phyloP scores from a whole-genome alignment of 1,139 yeast genomes.

The Pichia sp. region DNA sequence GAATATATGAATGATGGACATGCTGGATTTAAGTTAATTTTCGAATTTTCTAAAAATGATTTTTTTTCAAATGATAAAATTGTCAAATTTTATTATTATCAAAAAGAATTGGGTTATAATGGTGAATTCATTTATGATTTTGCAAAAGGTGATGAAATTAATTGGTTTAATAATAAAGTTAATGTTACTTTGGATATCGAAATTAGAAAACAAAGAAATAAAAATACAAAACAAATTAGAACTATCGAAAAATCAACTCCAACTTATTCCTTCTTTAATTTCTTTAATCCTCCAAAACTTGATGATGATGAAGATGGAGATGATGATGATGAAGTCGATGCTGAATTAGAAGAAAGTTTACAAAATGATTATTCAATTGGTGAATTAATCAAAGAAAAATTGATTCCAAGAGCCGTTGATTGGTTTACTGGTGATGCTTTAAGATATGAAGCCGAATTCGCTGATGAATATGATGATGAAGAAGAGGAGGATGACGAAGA shows the following conservation, averaged over 20 bases:
- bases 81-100: constrained; percentile 87
- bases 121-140: constrained; percentile 97
- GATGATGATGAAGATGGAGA: constrained; percentile 37
- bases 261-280: constrained; percentile 87
- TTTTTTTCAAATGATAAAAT: constrained; percentile 68
- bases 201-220: constrained; percentile 96
- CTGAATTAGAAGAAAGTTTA: constrained; percentile 73
- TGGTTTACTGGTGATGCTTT: constrained; percentile 99
- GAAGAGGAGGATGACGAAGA: constrained; percentile 33
- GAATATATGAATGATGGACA: constrained; percentile 79
- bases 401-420: constrained; percentile 92
- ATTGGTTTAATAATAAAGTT: constrained; percentile 75
- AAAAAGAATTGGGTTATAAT: constrained; percentile 86
- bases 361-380: constrained; percentile 95
- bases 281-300: constrained; percentile 88
- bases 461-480: constrained; percentile 30
- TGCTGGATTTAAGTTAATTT: constrained; percentile 87
- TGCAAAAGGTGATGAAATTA: constrained; percentile 84
- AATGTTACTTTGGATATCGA: constrained; percentile 85
- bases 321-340: constrained; percentile 59
- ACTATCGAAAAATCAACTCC: constrained; percentile 93
- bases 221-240: constrained; percentile 94
- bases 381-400: constrained; percentile 91
- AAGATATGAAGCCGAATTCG: constrained; percentile 46
- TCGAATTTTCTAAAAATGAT: constrained; percentile 73